These are phyloP conservation scores for Phylloporus arenicola DNA, from an alignment of 768 basidiomycete species.

Conservation along the genomic window DNA sequence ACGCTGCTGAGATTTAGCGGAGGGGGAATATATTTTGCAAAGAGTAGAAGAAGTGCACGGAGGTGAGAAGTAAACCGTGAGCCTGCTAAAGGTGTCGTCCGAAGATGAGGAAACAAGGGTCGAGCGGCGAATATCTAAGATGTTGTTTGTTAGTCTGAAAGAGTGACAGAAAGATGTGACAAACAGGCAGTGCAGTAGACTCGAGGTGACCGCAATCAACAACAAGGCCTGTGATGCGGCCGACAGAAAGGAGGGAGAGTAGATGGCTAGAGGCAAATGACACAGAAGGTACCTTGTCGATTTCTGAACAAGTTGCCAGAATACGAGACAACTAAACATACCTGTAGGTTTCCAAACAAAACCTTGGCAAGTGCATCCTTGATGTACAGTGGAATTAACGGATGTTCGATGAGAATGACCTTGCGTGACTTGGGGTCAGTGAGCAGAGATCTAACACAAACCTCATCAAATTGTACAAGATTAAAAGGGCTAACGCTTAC, in stretches of 20 bases:
- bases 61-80: constrained; percentile 73
- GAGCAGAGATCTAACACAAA: constrained; percentile 66
- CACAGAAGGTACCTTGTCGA: constrained; percentile 77
- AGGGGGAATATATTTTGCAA: constrained; percentile 82
- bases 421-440: constrained; percentile 95
- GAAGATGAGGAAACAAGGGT: constrained; percentile 77
- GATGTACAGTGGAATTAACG: constrained; percentile 76
- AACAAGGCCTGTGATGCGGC: constrained; percentile 89
- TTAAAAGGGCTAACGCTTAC: constrained; percentile 40
- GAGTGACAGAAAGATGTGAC: constrained; percentile 22
- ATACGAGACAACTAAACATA: constrained; percentile 21
- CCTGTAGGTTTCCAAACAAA: constrained; percentile 87
- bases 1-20: constrained; percentile 62
- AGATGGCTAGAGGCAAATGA: constrained; percentile 90
- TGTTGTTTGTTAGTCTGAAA: constrained; percentile 2
- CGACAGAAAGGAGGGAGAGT: constrained; percentile 77
- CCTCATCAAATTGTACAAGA: constrained; percentile 10
- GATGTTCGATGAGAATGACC: constrained; percentile 88
- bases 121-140: constrained; percentile 82
- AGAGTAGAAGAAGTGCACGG: constrained; percentile 73
- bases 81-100: constrained; percentile 88
- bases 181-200: constrained; percentile 79
- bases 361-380: constrained; percentile 85
- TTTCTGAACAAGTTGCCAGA: not conserved
- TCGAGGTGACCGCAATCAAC: constrained; percentile 92